Base-by-base conservation (phyloP, 1,139 yeast species). In the Nakaseomyces kungkrabaensis region DNA sequence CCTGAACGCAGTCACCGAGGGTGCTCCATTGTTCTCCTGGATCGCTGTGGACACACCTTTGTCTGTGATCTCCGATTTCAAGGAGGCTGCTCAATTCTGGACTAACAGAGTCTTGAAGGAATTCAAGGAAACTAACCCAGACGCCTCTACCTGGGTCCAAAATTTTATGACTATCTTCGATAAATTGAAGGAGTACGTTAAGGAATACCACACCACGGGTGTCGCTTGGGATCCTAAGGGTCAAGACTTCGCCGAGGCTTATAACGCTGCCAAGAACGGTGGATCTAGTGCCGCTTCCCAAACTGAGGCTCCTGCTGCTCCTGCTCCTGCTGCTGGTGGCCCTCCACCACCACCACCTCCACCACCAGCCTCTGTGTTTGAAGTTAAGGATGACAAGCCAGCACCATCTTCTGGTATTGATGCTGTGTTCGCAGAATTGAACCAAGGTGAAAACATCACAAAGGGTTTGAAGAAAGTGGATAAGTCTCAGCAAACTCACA, bases 81-180 rank as follows among this genome's bases (percentile, higher is more conserved):
- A 84, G 64, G 98, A 94, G 61, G 80, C 95, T 41, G 88, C 96
- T 38, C 92, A 85, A 64, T 94, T 90, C 69, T 94, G 96, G 88
- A 79, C 95, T 32, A 90, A 94, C 69, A 78, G 96, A 60, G 83
- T 90, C 41, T 70, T 89, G 67, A 90, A 89, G 68, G 96, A 88
- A 54, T 81, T 71, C 70, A 87, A 78, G 66, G 95, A 82, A 10
- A 72, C 77, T 51, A 90, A 84, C 58, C 74, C 78, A 51, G 67
- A 69, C 48, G 86, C 86, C 50, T 82, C 77, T 25, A 85, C 82
- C 49, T 92, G 97, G 97, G 96, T 84, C 26, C 79, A 82, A 55
- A 64, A 69, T 25, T 86, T 81, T 61, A 67, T 79, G 59, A 68
- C 72, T 13, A 70, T 87, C 37, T 81, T 89, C 63, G 87, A 82